These are phyloP conservation scores for Colletotrichum horii DNA, from an alignment of 2,329 filamentous ascomycete genomes.

Conservation along the genomic window DNA sequence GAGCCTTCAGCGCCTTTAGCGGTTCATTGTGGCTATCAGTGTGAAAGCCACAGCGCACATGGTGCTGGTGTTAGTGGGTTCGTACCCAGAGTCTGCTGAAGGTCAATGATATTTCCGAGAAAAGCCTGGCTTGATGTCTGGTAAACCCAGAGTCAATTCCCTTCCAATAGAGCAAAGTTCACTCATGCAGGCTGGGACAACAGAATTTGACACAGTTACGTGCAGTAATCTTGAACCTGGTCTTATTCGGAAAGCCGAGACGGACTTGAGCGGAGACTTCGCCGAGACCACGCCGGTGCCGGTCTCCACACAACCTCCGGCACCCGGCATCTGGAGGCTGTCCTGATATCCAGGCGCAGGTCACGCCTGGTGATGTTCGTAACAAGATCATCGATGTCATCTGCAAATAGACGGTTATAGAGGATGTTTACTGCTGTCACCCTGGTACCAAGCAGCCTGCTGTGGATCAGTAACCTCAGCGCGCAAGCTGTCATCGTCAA, in stretches of 20 bases:
- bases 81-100: background rate
- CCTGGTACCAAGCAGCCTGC: background rate
- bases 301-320: background rate
- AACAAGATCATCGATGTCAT: background rate
- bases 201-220: background rate
- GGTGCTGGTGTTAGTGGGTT: background rate
- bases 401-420: background rate
- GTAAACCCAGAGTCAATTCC: accelerated
- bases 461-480: background rate
- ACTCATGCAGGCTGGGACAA: background rate
- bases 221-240: background rate
- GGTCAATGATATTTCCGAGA: background rate
- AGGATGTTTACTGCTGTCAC: background rate
- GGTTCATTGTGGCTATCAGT: background rate
- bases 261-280: background rate
- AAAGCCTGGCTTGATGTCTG: background rate
- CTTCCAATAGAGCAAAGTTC: accelerated
- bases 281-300: background rate
- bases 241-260: background rate
- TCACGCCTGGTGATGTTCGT: background rate
- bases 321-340: background rate
- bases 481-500: background rate
- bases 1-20: background rate
- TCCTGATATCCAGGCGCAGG: background rate
- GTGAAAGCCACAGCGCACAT: background rate